phyloP scores from a whole-genome alignment of 2,329 filamentous ascomycete species.

The Blastomyces percursus region DNA sequence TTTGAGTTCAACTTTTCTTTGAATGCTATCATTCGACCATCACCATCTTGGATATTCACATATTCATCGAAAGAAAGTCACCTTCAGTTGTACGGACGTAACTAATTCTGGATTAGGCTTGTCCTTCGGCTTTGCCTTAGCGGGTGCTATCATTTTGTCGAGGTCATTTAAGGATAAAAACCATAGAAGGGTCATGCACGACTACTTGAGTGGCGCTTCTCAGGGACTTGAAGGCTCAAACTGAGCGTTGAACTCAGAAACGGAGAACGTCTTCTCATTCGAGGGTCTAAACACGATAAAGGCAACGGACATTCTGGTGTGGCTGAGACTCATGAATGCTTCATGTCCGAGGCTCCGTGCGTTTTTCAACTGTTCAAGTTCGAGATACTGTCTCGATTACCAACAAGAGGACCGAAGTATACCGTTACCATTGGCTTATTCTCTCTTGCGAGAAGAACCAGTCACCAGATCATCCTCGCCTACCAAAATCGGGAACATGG shows the following conservation, averaged over 20 bases:
- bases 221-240: not conserved
- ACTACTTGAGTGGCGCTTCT: not conserved
- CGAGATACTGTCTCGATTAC: not conserved
- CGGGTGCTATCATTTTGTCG: too few species aligned
- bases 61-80: too few species aligned
- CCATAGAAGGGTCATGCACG: not conserved
- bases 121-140: too few species aligned
- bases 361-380: not conserved
- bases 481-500: not conserved
- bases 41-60: too few species aligned
- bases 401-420: not conserved
- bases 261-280: not conserved
- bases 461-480: not conserved
- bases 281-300: not conserved
- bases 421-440: not conserved
- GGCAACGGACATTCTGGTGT: not conserved
- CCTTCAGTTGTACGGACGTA: too few species aligned
- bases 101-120: not conserved
- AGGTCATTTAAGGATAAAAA: too few species aligned
- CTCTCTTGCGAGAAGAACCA: not conserved
- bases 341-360: not conserved
- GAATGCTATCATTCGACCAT: not conserved
- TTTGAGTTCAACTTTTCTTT: not conserved
- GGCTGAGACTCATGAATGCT: not conserved
- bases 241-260: not conserved